Percentiles rank a stretch among this genome's conserved stretches.
phyloP scores from a whole-genome alignment of 2,329 filamentous ascomycete species.

The Cytospora schulzeri region DNA sequence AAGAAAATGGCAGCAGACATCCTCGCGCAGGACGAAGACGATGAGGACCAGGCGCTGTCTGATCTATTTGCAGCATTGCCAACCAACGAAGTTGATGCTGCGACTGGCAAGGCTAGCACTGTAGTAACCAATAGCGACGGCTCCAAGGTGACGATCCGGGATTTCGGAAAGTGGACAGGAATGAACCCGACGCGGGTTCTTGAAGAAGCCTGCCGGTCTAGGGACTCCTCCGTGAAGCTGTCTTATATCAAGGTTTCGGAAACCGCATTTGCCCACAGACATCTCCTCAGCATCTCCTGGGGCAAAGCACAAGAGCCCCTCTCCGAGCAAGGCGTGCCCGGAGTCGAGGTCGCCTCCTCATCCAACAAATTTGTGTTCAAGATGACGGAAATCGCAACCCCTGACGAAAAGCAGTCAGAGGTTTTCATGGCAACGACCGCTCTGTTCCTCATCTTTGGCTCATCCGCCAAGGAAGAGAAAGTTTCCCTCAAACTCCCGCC shows the following conservation, averaged over 20 bases:
- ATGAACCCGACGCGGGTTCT: conserved; percentile 74
- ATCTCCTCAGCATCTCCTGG: conserved; percentile 76
- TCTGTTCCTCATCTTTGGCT: conserved; percentile 78
- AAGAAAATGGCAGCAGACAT: conserved; percentile 61
- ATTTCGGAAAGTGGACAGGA: conserved; percentile 84
- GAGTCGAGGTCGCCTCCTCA: conserved; percentile 49
- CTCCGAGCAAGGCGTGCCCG: conserved; percentile 40
- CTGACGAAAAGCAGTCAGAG: conserved; percentile 80
- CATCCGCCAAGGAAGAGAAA: conserved; percentile 84
- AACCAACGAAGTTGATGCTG: conserved; percentile 59
- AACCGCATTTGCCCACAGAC: conserved; percentile 73
- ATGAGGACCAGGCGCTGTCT: conserved; percentile 51
- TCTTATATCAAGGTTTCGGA: conserved; percentile 71
- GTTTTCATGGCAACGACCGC: conserved; percentile 80
- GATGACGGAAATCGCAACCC: conserved; percentile 74
- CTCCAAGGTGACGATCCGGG: conserved; percentile 64
- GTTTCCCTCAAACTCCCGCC: conserved; percentile 75
- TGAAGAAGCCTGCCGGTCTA: conserved; percentile 85
- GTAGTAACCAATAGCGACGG: conserved; percentile 56
- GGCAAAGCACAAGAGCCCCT: conserved; percentile 67
- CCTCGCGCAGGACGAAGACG: conserved; percentile 57
- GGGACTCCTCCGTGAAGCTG: conserved; percentile 70
- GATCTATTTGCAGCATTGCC: conserved; percentile 64
- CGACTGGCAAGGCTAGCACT: conserved; percentile 59
- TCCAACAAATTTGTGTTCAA: conserved; percentile 64